Evolutionary conservation across 75 land plant genomes (phyloP).

Genomic region (Cunninghamia lanceolata): DNA sequence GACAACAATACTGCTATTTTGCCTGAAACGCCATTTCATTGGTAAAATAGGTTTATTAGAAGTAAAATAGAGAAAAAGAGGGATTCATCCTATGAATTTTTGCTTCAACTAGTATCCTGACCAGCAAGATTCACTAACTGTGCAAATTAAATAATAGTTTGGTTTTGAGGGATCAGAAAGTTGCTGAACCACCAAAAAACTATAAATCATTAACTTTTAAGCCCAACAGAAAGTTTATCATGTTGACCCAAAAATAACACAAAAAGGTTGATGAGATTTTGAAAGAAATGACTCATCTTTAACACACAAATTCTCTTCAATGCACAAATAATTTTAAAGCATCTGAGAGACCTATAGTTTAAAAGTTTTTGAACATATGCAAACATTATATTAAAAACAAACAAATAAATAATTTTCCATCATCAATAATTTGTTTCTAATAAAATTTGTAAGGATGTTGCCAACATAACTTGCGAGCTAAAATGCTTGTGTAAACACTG

Average conservation of each 20-base stretch:
- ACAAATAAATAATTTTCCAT: background rate
- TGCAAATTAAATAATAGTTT: background rate
- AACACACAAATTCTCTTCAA: background rate
- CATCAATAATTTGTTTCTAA: background rate
- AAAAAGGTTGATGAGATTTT: background rate
- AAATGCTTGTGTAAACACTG: background rate
- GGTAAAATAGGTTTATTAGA: background rate
- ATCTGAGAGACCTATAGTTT: background rate
- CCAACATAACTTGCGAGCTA: background rate
- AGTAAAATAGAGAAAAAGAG: background rate
- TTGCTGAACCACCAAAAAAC: background rate
- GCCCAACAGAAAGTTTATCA: background rate
- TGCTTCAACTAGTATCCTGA: background rate
- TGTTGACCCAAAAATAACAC: background rate
- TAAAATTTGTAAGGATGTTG: background rate
- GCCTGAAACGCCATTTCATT: conserved; percentile 32
- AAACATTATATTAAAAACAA: background rate
- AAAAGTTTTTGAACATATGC: background rate
- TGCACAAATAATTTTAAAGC: background rate
- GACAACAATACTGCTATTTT: conserved; percentile 36
- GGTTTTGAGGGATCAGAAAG: background rate
- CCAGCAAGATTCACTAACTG: background rate
- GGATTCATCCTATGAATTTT: background rate
- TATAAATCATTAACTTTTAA: background rate
- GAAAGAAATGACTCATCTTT: background rate